Base-by-base conservation (phyloP, 139 green algal species). In the Tetradesmus lagerheimii region DNA sequence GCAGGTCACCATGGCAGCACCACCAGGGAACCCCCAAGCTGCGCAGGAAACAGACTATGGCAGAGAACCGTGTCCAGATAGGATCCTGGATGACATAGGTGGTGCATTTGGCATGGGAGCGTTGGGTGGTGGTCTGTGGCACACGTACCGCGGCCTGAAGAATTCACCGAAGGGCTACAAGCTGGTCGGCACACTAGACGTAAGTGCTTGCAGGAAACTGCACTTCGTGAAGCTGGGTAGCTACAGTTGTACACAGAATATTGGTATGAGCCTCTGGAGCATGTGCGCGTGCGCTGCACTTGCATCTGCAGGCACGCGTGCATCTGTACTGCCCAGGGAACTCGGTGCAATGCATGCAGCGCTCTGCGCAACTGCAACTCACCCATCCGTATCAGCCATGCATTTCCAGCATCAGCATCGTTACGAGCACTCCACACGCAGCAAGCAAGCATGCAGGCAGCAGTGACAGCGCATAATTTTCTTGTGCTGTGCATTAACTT, bases 31-130 rank as follows among this genome's bases (percentile, higher is more conserved):
- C 57, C 57, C 57, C 20, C 57, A 71, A n/a, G 23, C 57, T 31
- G 57, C 57, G 20, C 57, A 71, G 16, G 57, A 71, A 20, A 71
- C 83, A 88, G 62, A 77, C 88, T 47, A 99, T 79, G 94, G 96
- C 35, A 92, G 97, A 5, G 97, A 99, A 91, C 97, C 97, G 0
- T 99, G 97, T 80, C 97, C 97, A 45, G 95, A 99, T 91, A 95
- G 98, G 62, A 99, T 99, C 37, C 80, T 99, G 14, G 98, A 99
- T 89, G 98, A 99, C 90, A 95, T 99, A 38, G 98, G 98, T 31
- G 97, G 98, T 43, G 98, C 98, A 0, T 99, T 99, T 91, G 98
- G 96, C n/a, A 99, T 99, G 98, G 98, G 98, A 34, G 98, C 96
- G 23, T 94, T 99, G 8, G 98, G 98, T 39, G 98, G 98, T 67